These are phyloP conservation scores for Pichia sp. DNA, from an alignment of 1,139 yeast species.

Conservation along the genomic window DNA sequence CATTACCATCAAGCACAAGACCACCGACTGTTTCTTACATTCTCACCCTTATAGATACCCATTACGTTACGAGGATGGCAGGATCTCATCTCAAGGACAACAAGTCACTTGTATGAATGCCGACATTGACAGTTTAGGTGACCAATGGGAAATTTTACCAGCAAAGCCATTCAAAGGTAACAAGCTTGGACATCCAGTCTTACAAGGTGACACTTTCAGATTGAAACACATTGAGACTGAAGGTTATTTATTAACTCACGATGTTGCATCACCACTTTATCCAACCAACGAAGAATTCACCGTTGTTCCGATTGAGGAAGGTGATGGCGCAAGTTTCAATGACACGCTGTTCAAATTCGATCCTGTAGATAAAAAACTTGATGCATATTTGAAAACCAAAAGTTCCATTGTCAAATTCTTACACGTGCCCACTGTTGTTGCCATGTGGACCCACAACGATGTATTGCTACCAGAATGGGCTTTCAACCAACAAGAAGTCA, in stretches of 20 bases:
- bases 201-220: conserved; percentile 65
- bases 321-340: conserved; percentile 53
- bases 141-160: conserved; percentile 87
- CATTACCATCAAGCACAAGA: conserved; percentile 72
- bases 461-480: conserved; percentile 92
- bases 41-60: conserved; percentile 78
- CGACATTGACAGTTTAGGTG: conserved; percentile 51
- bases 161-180: conserved; percentile 37
- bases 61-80: conserved; percentile 90
- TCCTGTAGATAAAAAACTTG: conserved; percentile 49
- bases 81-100: conserved; percentile 92
- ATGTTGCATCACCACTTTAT: conserved; percentile 91
- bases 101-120: conserved; percentile 66
- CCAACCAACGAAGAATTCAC: conserved; percentile 93
- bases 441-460: conserved; percentile 92
- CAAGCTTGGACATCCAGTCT: conserved; percentile 38
- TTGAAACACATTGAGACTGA: conserved; percentile 79
- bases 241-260: conserved; percentile 80
- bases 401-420: conserved; percentile 63
- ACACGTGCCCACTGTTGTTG: conserved; percentile 84
- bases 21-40: conserved; percentile 71
- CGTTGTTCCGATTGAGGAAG: conserved; percentile 57
- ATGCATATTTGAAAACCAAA: conserved; percentile 60
- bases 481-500: conserved; percentile 83
- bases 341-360: conserved; percentile 79